These are phyloP conservation scores for Lyophyllum shimeji DNA, from an alignment of 768 basidiomycete species.

Conservation along the genomic window DNA sequence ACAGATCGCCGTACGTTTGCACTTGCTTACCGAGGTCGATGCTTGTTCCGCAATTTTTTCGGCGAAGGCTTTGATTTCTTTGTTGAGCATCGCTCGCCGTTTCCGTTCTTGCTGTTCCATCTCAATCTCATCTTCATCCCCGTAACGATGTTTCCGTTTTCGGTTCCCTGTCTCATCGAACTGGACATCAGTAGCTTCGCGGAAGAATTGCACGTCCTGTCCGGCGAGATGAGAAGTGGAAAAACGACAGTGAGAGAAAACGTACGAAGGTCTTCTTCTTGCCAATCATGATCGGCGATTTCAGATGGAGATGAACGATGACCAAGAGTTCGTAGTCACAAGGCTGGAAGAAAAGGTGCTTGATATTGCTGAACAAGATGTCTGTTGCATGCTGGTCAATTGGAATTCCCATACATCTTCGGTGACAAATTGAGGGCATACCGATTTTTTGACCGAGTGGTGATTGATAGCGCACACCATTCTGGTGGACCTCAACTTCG, in stretches of 20 bases:
- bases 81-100: constrained; percentile 85
- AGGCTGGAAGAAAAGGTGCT: constrained; percentile 98
- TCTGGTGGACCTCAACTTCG: constrained; percentile 98
- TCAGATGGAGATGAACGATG: constrained; percentile 91
- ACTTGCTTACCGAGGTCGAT: constrained; percentile 61
- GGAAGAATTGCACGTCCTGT: constrained; percentile 97
- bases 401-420: not conserved
- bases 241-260: constrained; percentile 12
- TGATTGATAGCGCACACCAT: constrained; percentile 91
- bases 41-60: constrained; percentile 89
- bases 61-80: constrained; percentile 91
- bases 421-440: constrained; percentile 72
- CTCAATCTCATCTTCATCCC: constrained; percentile 98
- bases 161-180: constrained; percentile 99
- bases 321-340: constrained; percentile 96
- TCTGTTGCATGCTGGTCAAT: constrained; percentile 48
- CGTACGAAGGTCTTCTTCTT: constrained; percentile 95
- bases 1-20: not conserved
- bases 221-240: constrained; percentile 1
- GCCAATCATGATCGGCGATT: constrained; percentile 96
- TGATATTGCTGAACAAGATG: constrained; percentile 94
- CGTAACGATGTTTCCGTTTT: constrained; percentile 94
- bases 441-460: constrained; percentile 90
- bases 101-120: constrained; percentile 97
- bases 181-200: constrained; percentile 95